Base-by-base conservation (phyloP, 148 eudicot genomes). In the Hydrangea macrophylla region DNA sequence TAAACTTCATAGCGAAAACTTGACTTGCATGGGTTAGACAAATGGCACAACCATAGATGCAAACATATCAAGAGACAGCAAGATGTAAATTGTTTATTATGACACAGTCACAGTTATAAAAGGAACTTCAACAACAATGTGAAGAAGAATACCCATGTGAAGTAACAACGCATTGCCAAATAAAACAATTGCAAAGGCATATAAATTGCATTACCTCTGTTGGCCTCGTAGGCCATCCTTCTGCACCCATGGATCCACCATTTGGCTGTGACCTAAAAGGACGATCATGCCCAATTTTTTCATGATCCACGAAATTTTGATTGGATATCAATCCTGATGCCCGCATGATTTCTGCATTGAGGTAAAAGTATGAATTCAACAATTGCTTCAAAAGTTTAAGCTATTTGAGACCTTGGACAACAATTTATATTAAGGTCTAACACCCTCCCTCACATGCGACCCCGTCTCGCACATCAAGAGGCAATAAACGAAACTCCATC, bases 331-430 rank as follows among this genome's bases (percentile, higher is more conserved):
- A 11, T 28, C 72, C 72, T 23, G 86, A 67, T 24, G 72, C 63
- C 35, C 78, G 68, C 62, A 76, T 36, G 68, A 82, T 82, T 72
- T 82, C 86, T 82, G 83, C 78, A 78, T 67, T 23, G 59, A 62
- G 28, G 45, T 55, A 36, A 48, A n/a, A 60, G 32, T 18, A 56
- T n/a, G n/a, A n/a, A n/a, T n/a, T n/a, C n/a, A n/a, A n/a, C n/a
- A n/a, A n/a, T n/a, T n/a, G n/a, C n/a, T n/a, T n/a, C n/a, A n/a
- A n/a, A n/a, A n/a, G n/a, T n/a, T n/a, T n/a, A n/a, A n/a, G n/a
- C n/a, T n/a, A n/a, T n/a, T n/a, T n/a, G n/a, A n/a, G n/a, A n/a
- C n/a, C n/a, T n/a, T n/a, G n/a, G n/a, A n/a, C n/a, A n/a, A n/a
- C n/a, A n/a, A n/a, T n/a, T n/a, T n/a, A n/a, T n/a, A n/a, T n/a